A percentile compares a stretch with the other conserved stretches of the same genome.
Evolutionary conservation across 768 basidiomycete species (phyloP).

Genomic region (Pisolithus orientalis): DNA sequence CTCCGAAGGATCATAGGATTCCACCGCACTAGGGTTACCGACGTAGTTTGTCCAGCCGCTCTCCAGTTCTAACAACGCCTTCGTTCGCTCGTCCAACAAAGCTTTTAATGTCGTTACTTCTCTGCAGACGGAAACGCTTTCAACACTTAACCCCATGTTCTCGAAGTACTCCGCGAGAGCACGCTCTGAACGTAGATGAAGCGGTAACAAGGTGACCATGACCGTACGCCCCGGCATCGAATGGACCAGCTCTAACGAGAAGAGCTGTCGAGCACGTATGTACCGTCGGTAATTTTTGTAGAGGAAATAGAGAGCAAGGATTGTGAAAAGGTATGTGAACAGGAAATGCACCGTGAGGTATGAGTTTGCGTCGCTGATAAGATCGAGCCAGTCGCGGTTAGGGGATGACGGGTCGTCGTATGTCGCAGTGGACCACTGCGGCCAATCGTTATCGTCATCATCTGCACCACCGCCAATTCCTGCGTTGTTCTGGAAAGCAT

Average conservation of each 20-base stretch:
- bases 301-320: constrained; percentile 79
- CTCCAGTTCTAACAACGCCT: constrained; percentile 76
- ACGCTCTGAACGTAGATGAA: constrained; percentile 79
- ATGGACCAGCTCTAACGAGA: constrained; percentile 90
- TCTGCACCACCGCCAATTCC: constrained; percentile 51
- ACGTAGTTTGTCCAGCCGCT: constrained; percentile 85
- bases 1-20: constrained; percentile 70
- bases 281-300: constrained; percentile 87
- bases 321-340: constrained; percentile 92
- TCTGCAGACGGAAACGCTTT: constrained; percentile 86
- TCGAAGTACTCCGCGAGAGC: constrained; percentile 92
- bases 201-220: constrained; percentile 77
- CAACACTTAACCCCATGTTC: constrained; percentile 77
- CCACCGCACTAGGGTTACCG: constrained; percentile 86
- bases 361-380: constrained; percentile 85
- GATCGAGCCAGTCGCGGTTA: constrained; percentile 70
- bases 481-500: constrained; percentile 54
- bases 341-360: constrained; percentile 85
- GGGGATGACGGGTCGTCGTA: constrained; percentile 24
- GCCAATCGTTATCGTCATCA: constrained; percentile 43
- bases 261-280: constrained; percentile 86
- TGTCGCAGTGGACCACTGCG: constrained; percentile 21
- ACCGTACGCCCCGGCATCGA: constrained; percentile 93
- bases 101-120: constrained; percentile 70
- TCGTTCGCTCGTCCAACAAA: constrained; percentile 73